phyloP scores from a whole-genome alignment of 495 filamentous ascomycete genomes.

The Aspergillus incahuasiensis region DNA sequence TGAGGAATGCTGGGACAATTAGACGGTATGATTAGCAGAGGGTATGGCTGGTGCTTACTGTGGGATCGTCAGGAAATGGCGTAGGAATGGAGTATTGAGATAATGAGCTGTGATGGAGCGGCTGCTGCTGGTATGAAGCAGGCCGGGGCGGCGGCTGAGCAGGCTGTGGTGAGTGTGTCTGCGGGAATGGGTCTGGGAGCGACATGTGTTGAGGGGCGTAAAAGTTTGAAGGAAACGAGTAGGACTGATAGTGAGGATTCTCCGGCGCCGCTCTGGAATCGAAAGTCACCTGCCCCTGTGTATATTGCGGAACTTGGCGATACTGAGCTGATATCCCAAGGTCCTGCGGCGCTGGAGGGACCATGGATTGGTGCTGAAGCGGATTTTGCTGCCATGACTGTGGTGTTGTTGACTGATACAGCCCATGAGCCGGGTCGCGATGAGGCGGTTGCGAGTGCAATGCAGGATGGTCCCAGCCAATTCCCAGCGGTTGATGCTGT shows the following conservation, averaged over 20 bases:
- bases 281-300: conserved; percentile 32
- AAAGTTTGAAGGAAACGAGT: conserved; percentile 29
- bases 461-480: conserved; percentile 34
- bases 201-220: conserved; percentile 31
- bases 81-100: conserved; percentile 26
- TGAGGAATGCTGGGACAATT: conserved; percentile 19
- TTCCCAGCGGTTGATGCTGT: conserved; percentile 28
- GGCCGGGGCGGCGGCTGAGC: conserved; percentile 23
- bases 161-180: conserved; percentile 19
- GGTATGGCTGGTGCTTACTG: conserved; percentile 17
- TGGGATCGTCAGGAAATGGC: conserved; percentile 22
- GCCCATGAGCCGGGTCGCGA: conserved; percentile 22
- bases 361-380: conserved; percentile 22
- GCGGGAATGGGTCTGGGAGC: conserved; percentile 27
- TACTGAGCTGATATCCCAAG: conserved; percentile 29
- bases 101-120: conserved; percentile 19
- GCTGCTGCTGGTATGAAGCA: conserved; percentile 16
- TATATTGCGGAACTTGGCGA: conserved; percentile 32
- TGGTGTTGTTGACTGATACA: conserved; percentile 30
- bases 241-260: conserved; percentile 31
- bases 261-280: conserved; percentile 33
- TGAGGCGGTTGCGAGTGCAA: conserved; percentile 27
- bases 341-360: conserved; percentile 20
- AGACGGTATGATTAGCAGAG: conserved; percentile 1
- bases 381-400: conserved; percentile 37